phyloP scores from a whole-genome alignment of 73 alveolate species.

The Paramecium caudatum region DNA sequence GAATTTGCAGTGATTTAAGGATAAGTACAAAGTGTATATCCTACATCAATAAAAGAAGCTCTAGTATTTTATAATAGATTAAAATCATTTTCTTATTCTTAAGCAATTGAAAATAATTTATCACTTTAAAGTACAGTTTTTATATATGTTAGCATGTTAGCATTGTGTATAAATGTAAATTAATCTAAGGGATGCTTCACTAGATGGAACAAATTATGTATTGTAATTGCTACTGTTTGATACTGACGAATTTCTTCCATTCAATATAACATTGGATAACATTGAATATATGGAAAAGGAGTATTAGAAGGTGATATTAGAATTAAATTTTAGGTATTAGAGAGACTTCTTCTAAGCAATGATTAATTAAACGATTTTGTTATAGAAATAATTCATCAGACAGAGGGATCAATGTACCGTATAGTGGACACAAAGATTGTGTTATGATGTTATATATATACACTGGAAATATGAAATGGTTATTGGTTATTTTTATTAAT shows the following conservation, averaged over 20 bases:
- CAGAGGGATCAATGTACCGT: not conserved
- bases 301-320: not conserved
- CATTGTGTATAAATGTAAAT: not conserved
- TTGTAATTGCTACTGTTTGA: not conserved
- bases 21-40: not conserved
- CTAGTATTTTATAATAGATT: slow-evolving; percentile 5
- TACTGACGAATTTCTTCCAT: not conserved
- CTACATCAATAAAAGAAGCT: slow-evolving; percentile 1
- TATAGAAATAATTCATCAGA: not conserved
- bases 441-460: not conserved
- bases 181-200: slow-evolving; percentile 20
- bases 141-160: not conserved
- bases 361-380: not conserved
- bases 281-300: not conserved
- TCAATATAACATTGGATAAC: not conserved
- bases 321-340: not conserved
- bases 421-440: not conserved
- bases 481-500: not conserved
- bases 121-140: too few species aligned
- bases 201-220: not conserved
- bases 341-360: not conserved
- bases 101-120: not conserved
- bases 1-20: not conserved
- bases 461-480: not conserved
- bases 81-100: not conserved